Percentiles rank a stretch among this genome's conserved stretches.
phyloP scores from a whole-genome alignment of 495 filamentous ascomycete species.

The Penicillium manginii region DNA sequence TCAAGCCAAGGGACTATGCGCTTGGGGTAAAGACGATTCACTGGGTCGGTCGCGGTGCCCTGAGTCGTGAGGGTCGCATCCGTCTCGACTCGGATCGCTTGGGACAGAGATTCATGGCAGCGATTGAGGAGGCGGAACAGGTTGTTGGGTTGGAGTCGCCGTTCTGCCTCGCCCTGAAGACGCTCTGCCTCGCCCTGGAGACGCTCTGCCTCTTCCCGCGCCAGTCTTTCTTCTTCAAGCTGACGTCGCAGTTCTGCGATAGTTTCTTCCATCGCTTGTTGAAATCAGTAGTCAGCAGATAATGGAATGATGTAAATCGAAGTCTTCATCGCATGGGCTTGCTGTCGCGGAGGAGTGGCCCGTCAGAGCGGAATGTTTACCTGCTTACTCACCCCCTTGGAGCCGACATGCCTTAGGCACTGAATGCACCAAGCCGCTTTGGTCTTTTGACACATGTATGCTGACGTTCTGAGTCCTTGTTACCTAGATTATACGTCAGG shows the following conservation, averaged over 20 bases:
- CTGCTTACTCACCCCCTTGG: constrained; percentile 11
- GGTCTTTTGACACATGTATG: background rate
- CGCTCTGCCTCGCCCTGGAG: constrained; percentile 9
- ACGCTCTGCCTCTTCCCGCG: constrained; percentile 12
- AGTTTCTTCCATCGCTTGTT: constrained; percentile 24
- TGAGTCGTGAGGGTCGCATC: constrained; percentile 27
- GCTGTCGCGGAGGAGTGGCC: background rate
- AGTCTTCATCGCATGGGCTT: constrained; percentile 1
- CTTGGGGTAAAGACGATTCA: constrained; percentile 27
- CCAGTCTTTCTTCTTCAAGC: constrained; percentile 26
- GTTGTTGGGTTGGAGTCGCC: constrained; percentile 23
- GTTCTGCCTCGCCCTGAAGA: background rate
- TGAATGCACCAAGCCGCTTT: background rate
- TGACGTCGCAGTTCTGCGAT: constrained; percentile 30
- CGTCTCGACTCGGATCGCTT: constrained; percentile 30
- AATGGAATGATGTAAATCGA: constrained; percentile 15
- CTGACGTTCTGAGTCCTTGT: background rate
- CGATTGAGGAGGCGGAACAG: constrained; percentile 30
- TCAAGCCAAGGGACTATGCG: constrained; percentile 29
- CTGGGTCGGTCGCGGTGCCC: constrained; percentile 23
- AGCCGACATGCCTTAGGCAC: constrained; percentile 6
- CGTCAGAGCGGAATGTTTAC: background rate
- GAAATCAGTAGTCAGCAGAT: constrained; percentile 20
- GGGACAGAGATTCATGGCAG: constrained; percentile 29
- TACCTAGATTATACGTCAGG: background rate